Base-by-base conservation (phyloP, 1,139 yeast genomes). In the Sugiyamaella pinicola region DNA sequence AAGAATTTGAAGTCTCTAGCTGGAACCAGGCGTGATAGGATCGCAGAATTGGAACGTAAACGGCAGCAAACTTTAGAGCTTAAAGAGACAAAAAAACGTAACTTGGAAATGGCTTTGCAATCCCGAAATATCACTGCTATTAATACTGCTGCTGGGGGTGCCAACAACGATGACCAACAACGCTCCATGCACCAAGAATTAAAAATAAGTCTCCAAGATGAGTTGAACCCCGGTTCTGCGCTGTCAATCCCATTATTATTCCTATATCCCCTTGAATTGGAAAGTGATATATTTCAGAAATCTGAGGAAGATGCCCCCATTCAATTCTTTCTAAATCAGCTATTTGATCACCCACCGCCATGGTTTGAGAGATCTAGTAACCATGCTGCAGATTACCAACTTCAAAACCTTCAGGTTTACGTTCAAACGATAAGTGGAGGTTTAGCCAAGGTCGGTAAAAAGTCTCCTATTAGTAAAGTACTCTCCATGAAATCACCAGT, bases 401-500 rank as follows among this genome's bases (percentile, higher is more conserved):
- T 81, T 3, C 80, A 79, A 60, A 79, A 79, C 53, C 72, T 91
- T 34, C 85, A 86, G 53, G 85, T 86, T 18, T 91, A 77, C 67
- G 83, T 88, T 82, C 97, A 89, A 68, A 89, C 97, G 0, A 77
- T 73, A 40, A 66, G 82, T 2, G 97, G 96, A 39, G 98, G 98
- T 0, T 75, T 93, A 55, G 83, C 91, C 39, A 89, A 88, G 69
- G 82, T 87, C 1, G 96, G 96, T 38, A 87, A 85, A 67, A 88
- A 87, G 61, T 80, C 84, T 22, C 75, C 87, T 1, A 69, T 91
- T 24, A 80, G 81, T 59, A 79, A 80, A 54, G 85, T 85, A 0
- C 74, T 90, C 58, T 78, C 82, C 72, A 78, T 82, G 52, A 81
- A 79, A 41, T 70, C 72, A 9, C 88, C 96, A 7, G 77, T 75